Evolutionary conservation across 73 alveolate genomes (phyloP).

Genomic region (Blepharisma japonicum): DNA sequence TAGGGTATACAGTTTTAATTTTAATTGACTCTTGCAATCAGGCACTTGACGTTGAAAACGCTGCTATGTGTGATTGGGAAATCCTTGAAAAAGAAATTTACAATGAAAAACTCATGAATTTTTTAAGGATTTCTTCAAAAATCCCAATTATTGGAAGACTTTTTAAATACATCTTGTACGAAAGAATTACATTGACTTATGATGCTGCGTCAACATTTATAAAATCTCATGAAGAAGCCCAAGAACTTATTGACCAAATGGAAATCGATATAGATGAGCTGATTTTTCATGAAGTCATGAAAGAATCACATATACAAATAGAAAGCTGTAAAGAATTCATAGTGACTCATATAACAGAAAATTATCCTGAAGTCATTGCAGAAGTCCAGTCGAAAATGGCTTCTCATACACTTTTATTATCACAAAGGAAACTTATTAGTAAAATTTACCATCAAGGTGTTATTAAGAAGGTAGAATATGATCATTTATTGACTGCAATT

Average conservation of each 20-base stretch:
- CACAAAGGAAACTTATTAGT: constrained; percentile 15
- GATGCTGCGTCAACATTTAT: constrained; percentile 37
- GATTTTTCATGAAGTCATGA: constrained; percentile 10
- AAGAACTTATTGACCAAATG: constrained; percentile 13
- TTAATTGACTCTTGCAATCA: constrained; percentile 37
- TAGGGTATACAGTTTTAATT: constrained; percentile 21
- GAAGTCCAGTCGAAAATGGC: constrained; percentile 29
- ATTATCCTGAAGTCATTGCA: constrained; percentile 20
- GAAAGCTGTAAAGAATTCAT: background rate
- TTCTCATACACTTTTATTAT: constrained; percentile 13
- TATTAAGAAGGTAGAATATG: constrained; percentile 10
- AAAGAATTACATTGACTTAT: constrained; percentile 27
- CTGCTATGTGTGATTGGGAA: constrained; percentile 26
- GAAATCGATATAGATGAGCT: constrained; percentile 21
- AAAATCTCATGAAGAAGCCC: constrained; percentile 37
- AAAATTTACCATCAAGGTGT: constrained; percentile 21
- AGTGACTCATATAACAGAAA: background rate
- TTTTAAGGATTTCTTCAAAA: background rate
- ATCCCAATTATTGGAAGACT: constrained; percentile 18
- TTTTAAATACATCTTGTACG: constrained; percentile 10
- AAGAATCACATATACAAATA: constrained; percentile 5
- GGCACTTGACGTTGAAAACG: constrained; percentile 32
- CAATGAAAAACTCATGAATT: background rate
- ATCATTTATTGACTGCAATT: background rate
- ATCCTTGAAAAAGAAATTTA: constrained; percentile 16